phyloP scores from a whole-genome alignment of 768 basidiomycete genomes.

The Leccinum boreale region DNA sequence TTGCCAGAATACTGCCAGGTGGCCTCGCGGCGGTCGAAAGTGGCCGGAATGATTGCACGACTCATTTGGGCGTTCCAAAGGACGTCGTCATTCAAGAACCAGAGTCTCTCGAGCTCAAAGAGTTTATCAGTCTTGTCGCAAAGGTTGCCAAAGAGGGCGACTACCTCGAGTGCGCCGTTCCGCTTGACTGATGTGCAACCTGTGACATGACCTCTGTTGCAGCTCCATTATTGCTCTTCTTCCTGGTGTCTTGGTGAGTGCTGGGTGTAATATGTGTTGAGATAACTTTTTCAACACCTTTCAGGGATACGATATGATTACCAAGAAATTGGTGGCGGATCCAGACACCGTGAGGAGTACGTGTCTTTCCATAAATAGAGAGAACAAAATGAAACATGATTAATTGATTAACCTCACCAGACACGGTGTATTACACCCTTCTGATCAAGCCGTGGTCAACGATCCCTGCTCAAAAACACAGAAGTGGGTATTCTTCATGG shows the following conservation, averaged over 20 bases:
- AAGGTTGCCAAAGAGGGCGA: not conserved
- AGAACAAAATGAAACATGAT: too few species aligned
- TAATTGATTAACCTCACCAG: not conserved
- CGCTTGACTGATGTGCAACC: not conserved
- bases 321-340: not conserved
- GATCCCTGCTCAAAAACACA: not conserved
- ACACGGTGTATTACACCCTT: not conserved
- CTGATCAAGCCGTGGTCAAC: not conserved
- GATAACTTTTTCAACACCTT: not conserved
- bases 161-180: conserved; percentile 4
- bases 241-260: conserved; percentile 7
- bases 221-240: conserved; percentile 1
- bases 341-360: conserved; percentile 2
- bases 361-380: not conserved
- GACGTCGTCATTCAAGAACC: not conserved
- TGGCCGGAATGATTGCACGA: not conserved
- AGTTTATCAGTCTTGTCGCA: not conserved
- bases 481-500: not conserved
- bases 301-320: conserved; percentile 1
- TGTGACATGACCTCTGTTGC: not conserved
- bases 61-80: not conserved
- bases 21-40: not conserved
- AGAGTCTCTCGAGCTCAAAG: not conserved
- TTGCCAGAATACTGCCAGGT: not conserved
- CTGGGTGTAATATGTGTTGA: not conserved